Evolutionary conservation across 331 rosid genomes (phyloP).

Genomic region (Arachis monticola): DNA sequence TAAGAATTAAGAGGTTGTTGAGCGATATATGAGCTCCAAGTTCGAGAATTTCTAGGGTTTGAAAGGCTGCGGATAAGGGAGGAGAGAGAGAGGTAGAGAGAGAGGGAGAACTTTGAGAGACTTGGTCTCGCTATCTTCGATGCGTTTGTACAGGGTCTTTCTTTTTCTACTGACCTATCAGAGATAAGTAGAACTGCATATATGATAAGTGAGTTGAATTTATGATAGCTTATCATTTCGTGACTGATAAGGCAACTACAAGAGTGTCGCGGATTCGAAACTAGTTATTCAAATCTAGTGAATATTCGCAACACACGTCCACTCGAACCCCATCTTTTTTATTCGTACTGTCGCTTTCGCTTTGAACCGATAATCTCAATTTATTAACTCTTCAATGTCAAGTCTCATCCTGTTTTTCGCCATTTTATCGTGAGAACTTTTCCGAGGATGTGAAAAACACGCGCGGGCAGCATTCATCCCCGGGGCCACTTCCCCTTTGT

Average conservation of each 20-base stretch:
- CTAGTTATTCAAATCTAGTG: constrained; percentile 59
- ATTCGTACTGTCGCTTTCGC: constrained; percentile 50
- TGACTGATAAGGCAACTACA: constrained; percentile 5
- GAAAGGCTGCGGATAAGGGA: constrained; percentile 58
- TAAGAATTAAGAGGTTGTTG: constrained; percentile 23
- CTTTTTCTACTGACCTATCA: constrained; percentile 66
- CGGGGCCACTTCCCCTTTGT: constrained; percentile 31
- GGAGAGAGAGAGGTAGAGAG: constrained; percentile 28
- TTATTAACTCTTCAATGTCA: neutral
- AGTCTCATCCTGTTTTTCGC: neutral
- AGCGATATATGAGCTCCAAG: constrained; percentile 40
- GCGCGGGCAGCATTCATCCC: constrained; percentile 10
- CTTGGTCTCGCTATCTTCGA: constrained; percentile 78
- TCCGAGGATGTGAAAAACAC: constrained; percentile 19
- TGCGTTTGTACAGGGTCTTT: constrained; percentile 67
- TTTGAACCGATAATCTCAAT: constrained; percentile 3
- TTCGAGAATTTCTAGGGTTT: constrained; percentile 75
- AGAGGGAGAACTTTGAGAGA: constrained; percentile 33
- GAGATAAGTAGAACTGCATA: neutral
- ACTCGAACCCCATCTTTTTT: constrained; percentile 23
- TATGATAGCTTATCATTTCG: accelerated
- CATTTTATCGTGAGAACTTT: constrained; percentile 32
- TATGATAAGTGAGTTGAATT: accelerated
- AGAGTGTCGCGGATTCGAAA: constrained; percentile 60
- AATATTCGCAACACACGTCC: constrained; percentile 70